Evolutionary conservation across 805 yeast genomes (phyloP), one percentile per base, ranked within the genome.

Genomic region (Cyberlindnera euphorbiiphila): DNA sequence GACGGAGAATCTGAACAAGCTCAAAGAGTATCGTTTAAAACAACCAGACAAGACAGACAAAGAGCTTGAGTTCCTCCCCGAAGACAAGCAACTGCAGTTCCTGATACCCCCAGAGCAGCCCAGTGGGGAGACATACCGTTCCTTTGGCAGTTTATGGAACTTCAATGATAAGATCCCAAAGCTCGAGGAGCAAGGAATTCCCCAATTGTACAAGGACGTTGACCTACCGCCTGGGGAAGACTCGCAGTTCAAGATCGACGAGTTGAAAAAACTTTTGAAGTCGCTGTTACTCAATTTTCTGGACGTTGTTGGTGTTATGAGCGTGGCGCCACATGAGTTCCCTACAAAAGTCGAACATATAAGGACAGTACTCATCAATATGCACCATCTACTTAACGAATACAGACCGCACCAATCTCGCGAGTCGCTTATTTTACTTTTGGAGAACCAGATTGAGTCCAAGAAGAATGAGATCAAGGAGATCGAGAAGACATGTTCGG

Each of bases 381-480:
- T 93, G 46, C 97, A 93, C 57, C 98, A 93, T 59, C 65, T 93
- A 25, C 64, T 93, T 41, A 93, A 93, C 58, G 88, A 89, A 36
- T 93, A 93, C 61, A 69, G 98, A 43, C 93, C 97, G 3, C 98
- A 93, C 60, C 98, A 93, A 57, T 83, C 95, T 4, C 70, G 97
- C 36, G 98, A 93, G 53, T 81, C 89, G 34, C 67, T 93, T 46
- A 85, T 88, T 29, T 69, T 86, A 68, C 66, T 83, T 37, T 62
- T 86, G 56, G 78, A 74, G 50, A 81, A 76, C 36, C 88, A 84
- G 53, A 74, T 91, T 23, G 84, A 75, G 34, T 67, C 71, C 29
- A 83, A 82, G 50, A 67, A 68, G 34, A 54, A 60, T 5, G 82
- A 81, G 43, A 80, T 82, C 8, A 59, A 55, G 25, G 57, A 58